Base-by-base conservation (phyloP, 2,329 filamentous ascomycete species). In the Fusarium hainanense region DNA sequence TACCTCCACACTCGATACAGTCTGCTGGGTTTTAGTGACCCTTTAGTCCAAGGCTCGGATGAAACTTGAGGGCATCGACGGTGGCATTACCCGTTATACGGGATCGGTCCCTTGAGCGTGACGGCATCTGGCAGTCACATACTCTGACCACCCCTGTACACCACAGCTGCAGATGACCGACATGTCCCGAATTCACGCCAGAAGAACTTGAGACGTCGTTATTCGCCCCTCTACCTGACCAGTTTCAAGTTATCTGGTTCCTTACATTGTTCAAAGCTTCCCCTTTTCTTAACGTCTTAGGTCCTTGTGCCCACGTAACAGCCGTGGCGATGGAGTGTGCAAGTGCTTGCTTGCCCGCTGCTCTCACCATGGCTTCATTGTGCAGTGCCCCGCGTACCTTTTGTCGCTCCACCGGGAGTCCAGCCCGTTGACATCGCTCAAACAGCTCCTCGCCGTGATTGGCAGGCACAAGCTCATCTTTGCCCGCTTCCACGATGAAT, bases 381-480 rank as follows among this genome's bases (percentile, higher is more conserved):
- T 90, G 88, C 71, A 86, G 85, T 40, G 87, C 87, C 44, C 81
- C 79, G 9, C 75, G 76, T 34, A 88, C 80, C 28, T 79, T 79
- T 54, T 78, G 79, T 67, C 79, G 83, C 67, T 82, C 79, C 20
- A 85, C 83, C 14, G 77, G 76, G 20, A 90, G 61, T 1, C 82
- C 81, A 23, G 88, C 75, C 21, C 85, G 81, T 58, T 77, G 63
- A 70, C 87, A 89, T 56, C 82, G 80, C 61, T 81, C 77, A 54
- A 83, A 78, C 9, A 89, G 78, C 50, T 78, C 74, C 34, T 81
- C 76, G 14, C 82, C 84, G 58, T 89, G 86, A 46, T 83, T 79
- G 25, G 79, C 77, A 1, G 87, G 88, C 1, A 90, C 88, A 20
- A 90, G 75, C 74, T 90, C 88, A 68, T 89, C 88, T 63, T 82